Base-by-base conservation (phyloP, 768 basidiomycete species). In the Hemileccinum impolitum region DNA sequence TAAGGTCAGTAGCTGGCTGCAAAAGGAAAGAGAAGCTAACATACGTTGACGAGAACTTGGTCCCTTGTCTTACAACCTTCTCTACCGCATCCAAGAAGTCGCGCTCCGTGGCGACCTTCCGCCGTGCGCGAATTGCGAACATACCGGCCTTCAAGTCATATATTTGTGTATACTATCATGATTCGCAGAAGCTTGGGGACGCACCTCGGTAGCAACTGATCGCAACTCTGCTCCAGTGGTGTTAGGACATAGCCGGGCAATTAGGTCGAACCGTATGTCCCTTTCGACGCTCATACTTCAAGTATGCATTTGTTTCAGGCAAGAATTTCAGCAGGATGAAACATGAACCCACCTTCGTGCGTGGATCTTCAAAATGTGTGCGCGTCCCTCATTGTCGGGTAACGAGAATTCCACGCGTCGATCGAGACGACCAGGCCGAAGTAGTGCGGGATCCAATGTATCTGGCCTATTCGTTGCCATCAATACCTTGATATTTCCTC, bases 391-490 rank as follows among this genome's bases (percentile, higher is more conserved):
- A 47, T 85, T 87, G 70, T 99, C 92, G 7, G 96, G 95, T 54
- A 97, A 69, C 23, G 87, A 84, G 68, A 99, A 99, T 63, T 99
- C 96, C 18, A 99, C 87, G n/a, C 94, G 85, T 57, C 96, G 82
- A 70, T 99, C 96, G 32, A 99, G 75, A 62, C 96, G 89, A 43
- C 96, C 96, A 14, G 96, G 96, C 46, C 96, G 87, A 43, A 99
- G 75, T 31, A 99, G 75, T 6, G 96, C 96, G 51, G 96, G 96
- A 69, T 99, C 96, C 39, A 99, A 80, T 1, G 96, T 98, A 69
- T 99, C 96, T 17, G 96, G 96, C 69, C 95, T 95, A 75, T 99
- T 98, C 7, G 96, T 98, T 26, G 96, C 96, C 96, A 99, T 99
- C 50, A 99, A 77, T 18, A 99, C 95, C 70, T 99, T 99, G 72